Evolutionary conservation across 1,284 basidiomycete species (phyloP).

Genomic region (Malassezia yamatoensis): DNA sequence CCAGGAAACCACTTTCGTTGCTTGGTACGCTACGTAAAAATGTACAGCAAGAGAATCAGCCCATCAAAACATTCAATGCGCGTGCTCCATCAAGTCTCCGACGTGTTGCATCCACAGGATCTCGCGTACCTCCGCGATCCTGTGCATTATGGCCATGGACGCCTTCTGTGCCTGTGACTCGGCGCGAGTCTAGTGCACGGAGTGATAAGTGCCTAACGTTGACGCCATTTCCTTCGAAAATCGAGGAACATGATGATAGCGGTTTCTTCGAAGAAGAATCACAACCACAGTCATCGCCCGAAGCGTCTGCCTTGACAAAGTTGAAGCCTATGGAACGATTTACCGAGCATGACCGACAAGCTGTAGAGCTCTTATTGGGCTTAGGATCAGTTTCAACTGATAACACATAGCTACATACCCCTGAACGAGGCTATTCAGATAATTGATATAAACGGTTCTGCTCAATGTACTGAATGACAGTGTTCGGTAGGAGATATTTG

Average conservation of each 20-base stretch:
- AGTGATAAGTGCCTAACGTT: not conserved
- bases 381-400: slow-evolving; percentile 17
- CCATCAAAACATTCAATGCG: not conserved
- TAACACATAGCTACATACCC: slow-evolving; percentile 9
- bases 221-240: not conserved
- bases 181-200: slow-evolving; percentile 15
- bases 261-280: slow-evolving; percentile 26
- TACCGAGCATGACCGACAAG: slow-evolving; percentile 25
- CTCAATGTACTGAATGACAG: slow-evolving; percentile 91
- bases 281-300: not conserved
- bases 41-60: not conserved
- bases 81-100: not conserved
- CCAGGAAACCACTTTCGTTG: not conserved
- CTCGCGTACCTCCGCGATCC: not conserved
- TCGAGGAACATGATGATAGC: slow-evolving; percentile 25
- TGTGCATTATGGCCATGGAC: not conserved
- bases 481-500: slow-evolving; percentile 77
- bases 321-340: not conserved
- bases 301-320: not conserved
- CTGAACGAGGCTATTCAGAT: not conserved
- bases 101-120: not conserved
- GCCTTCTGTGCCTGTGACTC: not conserved
- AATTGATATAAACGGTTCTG: slow-evolving; percentile 54
- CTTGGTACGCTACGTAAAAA: not conserved
- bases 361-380: slow-evolving; percentile 30